Conservation (phyloP, 2,329 filamentous ascomycete genomes). For the Fusarium sp. region DNA sequence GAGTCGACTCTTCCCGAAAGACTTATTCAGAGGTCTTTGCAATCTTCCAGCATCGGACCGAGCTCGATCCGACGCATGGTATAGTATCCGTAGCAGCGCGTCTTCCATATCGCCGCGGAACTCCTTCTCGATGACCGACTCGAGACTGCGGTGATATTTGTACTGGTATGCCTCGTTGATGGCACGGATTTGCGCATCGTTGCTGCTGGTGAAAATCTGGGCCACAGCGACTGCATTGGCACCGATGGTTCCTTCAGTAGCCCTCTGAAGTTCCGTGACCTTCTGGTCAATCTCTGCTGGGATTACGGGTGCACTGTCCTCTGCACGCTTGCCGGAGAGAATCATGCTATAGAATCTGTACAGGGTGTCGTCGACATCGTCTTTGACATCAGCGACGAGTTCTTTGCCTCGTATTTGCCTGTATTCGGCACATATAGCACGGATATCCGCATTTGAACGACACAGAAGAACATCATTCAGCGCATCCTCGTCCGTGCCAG, state of each 20-base stretch:
- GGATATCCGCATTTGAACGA: constrained; percentile 54
- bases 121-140: constrained; percentile 53
- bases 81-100: constrained; percentile 49
- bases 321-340: constrained; percentile 46
- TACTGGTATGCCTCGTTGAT: constrained; percentile 48
- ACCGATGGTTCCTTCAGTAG: constrained; percentile 50
- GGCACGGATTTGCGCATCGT: constrained; percentile 50
- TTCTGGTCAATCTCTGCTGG: constrained; percentile 51
- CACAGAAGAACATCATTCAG: constrained; percentile 53
- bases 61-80: constrained; percentile 42
- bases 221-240: constrained; percentile 50
- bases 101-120: constrained; percentile 54
- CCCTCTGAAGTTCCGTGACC: constrained; percentile 50
- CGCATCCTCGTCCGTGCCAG: constrained; percentile 52
- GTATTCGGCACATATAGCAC: constrained; percentile 51
- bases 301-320: constrained; percentile 46
- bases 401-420: constrained; percentile 47
- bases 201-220: constrained; percentile 51
- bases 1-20: constrained; percentile 47
- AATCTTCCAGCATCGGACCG: constrained; percentile 46
- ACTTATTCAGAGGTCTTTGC: constrained; percentile 44
- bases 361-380: constrained; percentile 50
- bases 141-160: constrained; percentile 52
- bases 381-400: constrained; percentile 49
- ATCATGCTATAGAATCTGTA: constrained; percentile 54